These are phyloP conservation scores for Penicillium alfredii DNA, from an alignment of 495 filamentous ascomycete genomes.

Conservation along the genomic window DNA sequence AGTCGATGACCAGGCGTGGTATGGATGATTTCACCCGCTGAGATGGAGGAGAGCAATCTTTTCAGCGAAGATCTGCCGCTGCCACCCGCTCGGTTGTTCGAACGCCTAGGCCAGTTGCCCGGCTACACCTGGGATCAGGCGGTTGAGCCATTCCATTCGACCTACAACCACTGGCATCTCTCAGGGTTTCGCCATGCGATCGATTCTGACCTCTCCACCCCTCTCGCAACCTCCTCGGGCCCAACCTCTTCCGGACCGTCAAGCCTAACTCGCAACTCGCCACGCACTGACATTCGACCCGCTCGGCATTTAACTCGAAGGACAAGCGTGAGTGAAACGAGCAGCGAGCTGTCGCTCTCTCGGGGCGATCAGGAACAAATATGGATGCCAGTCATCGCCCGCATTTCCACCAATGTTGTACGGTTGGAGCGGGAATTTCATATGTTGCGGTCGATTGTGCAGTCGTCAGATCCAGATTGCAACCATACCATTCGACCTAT, in stretches of 20 bases:
- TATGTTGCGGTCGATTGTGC: conserved; percentile 62
- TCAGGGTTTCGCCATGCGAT: conserved; percentile 44
- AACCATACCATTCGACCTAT: conserved; percentile 70
- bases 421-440: conserved; percentile 81
- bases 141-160: conserved; percentile 67
- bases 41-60: conserved; percentile 38
- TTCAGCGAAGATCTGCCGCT: conserved; percentile 59
- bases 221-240: conserved; percentile 37
- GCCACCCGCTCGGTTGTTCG: conserved; percentile 63
- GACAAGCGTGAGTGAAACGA: conserved; percentile 44
- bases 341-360: conserved; percentile 41
- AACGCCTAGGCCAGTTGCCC: conserved; percentile 63
- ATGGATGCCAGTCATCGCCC: conserved; percentile 58
- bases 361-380: conserved; percentile 37
- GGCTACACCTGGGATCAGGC: conserved; percentile 74
- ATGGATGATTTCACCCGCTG: background rate
- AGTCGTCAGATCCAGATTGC: conserved; percentile 65
- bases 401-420: conserved; percentile 71
- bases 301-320: conserved; percentile 30
- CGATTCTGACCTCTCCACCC: conserved; percentile 37
- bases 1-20: no score
- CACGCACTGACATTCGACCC: conserved; percentile 30
- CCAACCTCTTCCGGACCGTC: conserved; percentile 34
- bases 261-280: conserved; percentile 42
- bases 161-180: conserved; percentile 72